Evolutionary conservation across 1,284 basidiomycete genomes (phyloP).

Genomic region (Papiliotrema fonsecae): DNA sequence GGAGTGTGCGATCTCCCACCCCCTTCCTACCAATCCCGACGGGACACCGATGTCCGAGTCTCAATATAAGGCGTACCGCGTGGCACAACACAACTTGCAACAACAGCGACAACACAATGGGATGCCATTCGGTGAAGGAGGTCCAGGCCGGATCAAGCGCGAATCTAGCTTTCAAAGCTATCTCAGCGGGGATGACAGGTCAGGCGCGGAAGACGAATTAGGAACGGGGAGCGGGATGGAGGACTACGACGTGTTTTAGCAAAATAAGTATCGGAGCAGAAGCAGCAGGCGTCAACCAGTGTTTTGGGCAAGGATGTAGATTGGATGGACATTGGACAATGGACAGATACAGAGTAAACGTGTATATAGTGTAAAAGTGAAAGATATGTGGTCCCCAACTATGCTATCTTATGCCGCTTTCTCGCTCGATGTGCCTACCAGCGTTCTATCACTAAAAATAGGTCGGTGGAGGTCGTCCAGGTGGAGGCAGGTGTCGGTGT

Average conservation of each 20-base stretch:
- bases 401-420: too few relatives aligned
- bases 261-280: not conserved
- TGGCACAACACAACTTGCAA: slow-evolving; percentile 3
- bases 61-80: slow-evolving; percentile 44
- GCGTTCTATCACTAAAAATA: too few relatives aligned
- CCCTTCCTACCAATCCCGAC: slow-evolving; percentile 46
- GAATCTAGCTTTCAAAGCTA: slow-evolving; percentile 9
- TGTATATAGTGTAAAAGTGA: too few relatives aligned
- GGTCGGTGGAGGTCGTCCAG: too few relatives aligned
- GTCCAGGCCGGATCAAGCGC: not conserved
- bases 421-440: too few relatives aligned
- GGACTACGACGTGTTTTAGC: slow-evolving; percentile 21
- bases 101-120: slow-evolving; percentile 2
- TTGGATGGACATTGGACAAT: too few relatives aligned
- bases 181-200: slow-evolving; percentile 20
- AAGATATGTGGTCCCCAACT: too few relatives aligned
- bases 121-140: not conserved
- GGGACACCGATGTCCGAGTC: slow-evolving; percentile 45
- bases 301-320: too few relatives aligned
- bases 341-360: too few relatives aligned
- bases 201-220: slow-evolving; percentile 17
- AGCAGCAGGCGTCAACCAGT: too few relatives aligned
- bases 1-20: slow-evolving; percentile 46
- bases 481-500: too few relatives aligned
- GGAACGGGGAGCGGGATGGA: slow-evolving; percentile 29